These are phyloP conservation scores for Pittosporum tobira DNA, from an alignment of 129 eudicot genomes.

Conservation along the genomic window DNA sequence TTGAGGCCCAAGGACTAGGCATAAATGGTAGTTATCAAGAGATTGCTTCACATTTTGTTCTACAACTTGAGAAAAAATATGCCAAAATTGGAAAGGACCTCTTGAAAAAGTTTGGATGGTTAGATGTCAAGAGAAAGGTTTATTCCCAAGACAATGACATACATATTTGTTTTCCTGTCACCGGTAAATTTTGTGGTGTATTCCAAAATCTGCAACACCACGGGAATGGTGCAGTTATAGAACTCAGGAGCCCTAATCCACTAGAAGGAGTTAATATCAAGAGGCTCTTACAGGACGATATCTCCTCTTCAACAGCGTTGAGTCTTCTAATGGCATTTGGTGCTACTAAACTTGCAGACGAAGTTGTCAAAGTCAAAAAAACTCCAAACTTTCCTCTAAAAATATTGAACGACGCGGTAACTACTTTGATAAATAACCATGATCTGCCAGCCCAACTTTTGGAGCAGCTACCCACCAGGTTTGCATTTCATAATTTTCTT, in stretches of 20 bases:
- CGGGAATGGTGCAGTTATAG: conserved; percentile 19
- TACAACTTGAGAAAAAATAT: conserved; percentile 53
- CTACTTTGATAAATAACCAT: conserved; percentile 40
- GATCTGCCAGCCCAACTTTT: conserved; percentile 47
- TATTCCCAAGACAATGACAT: conserved; percentile 52
- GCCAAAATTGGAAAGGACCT: conserved; percentile 77
- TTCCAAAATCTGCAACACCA: conserved; percentile 25
- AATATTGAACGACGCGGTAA: conserved; percentile 58
- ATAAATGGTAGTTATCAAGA: conserved; percentile 18
- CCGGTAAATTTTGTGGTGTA: conserved; percentile 42
- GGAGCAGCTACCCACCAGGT: conserved; percentile 84
- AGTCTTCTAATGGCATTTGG: conserved; percentile 43
- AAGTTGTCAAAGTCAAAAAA: conserved; percentile 54
- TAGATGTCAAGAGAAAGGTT: conserved; percentile 76
- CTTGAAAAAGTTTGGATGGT: conserved; percentile 79
- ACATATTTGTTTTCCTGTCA: conserved; percentile 72
- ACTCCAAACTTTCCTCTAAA: conserved; percentile 52
- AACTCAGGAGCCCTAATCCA: conserved; percentile 13
- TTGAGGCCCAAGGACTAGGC: conserved; percentile 15
- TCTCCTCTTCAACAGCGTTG: conserved; percentile 41
- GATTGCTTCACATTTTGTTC: conserved; percentile 40
- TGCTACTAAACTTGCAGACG: conserved; percentile 48
- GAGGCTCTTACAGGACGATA: conserved; percentile 14
- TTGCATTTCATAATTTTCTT: neutral
- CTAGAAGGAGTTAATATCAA: conserved; percentile 16